Evolutionary conservation across 768 basidiomycete genomes (phyloP).

Genomic region (Trichaptum fuscoviolaceum): DNA sequence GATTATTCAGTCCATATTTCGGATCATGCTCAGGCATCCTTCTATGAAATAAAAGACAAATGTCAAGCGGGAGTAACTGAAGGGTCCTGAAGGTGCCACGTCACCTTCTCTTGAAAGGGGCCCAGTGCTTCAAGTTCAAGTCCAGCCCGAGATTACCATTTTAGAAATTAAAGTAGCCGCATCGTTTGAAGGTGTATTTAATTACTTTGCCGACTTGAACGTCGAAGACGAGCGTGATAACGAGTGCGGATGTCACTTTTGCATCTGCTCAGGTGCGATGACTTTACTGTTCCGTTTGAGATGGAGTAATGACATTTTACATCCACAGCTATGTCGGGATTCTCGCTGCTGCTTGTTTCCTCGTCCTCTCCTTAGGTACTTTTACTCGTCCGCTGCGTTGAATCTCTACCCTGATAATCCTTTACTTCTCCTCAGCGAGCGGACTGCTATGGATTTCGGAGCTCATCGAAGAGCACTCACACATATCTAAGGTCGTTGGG

Average conservation of each 20-base stretch:
- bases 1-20: too few species aligned
- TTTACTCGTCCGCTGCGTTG: not conserved
- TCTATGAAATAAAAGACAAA: too few species aligned
- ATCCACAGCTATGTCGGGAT: not conserved
- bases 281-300: not conserved
- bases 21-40: too few species aligned
- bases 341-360: not conserved
- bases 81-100: too few species aligned
- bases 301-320: not conserved
- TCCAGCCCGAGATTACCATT: too few species aligned
- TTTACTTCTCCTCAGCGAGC: slow-evolving; percentile 54
- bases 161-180: too few species aligned
- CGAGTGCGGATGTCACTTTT: slow-evolving; percentile 2
- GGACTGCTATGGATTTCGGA: slow-evolving; percentile 93
- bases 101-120: too few species aligned
- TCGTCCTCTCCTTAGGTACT: not conserved
- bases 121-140: too few species aligned
- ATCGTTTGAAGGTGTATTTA: too few species aligned
- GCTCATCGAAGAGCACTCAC: slow-evolving; percentile 90
- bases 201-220: not conserved
- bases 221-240: not conserved
- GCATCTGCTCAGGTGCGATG: not conserved
- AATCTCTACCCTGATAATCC: slow-evolving; percentile 6
- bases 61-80: too few species aligned
- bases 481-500: slow-evolving; percentile 74